Conservation (phyloP, 805 yeast species). For the Kluyveromyces dobzhanskii region DNA sequence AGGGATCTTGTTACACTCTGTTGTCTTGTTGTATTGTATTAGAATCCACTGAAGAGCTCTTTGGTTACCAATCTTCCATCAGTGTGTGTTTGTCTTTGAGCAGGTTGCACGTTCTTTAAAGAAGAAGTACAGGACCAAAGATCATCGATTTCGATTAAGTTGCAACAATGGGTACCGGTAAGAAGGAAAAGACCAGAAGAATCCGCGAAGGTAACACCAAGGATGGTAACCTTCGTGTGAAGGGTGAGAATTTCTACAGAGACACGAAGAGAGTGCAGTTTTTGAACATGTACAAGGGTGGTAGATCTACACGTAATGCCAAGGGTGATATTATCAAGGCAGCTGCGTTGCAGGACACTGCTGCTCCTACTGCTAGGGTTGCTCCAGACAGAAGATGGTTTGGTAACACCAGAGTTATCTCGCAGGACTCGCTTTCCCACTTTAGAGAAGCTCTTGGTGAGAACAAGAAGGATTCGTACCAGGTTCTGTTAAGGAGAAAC, state of each 20-base stretch:
- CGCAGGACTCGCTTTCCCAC: conserved; percentile 91
- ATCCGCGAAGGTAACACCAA: conserved; percentile 70
- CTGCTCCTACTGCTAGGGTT: conserved; percentile 83
- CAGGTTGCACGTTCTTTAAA: not conserved
- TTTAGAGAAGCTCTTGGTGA: conserved; percentile 92
- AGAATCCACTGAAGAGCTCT: too few relatives aligned
- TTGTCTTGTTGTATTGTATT: too few relatives aligned
- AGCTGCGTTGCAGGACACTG: conserved; percentile 80
- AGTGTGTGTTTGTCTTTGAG: not conserved
- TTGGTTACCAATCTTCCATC: not conserved
- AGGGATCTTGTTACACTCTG: too few relatives aligned
- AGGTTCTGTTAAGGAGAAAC: conserved; percentile 79
- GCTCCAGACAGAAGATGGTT: conserved; percentile 98
- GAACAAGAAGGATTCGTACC: conserved; percentile 72
- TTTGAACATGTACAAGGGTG: conserved; percentile 87
- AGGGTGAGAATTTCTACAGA: conserved; percentile 93
- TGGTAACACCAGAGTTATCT: conserved; percentile 93
- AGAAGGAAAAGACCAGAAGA: conserved; percentile 86
- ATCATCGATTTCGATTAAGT: not conserved
- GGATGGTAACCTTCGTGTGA: conserved; percentile 87
- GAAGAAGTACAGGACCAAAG: not conserved
- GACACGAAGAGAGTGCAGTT: conserved; percentile 90
- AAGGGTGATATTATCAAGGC: conserved; percentile 82
- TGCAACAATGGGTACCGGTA: conserved; percentile 74
- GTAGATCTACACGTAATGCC: conserved; percentile 79